These are phyloP conservation scores for Tetratostichococcus sp. DNA, from an alignment of 139 green algal genomes.

Conservation along the genomic window DNA sequence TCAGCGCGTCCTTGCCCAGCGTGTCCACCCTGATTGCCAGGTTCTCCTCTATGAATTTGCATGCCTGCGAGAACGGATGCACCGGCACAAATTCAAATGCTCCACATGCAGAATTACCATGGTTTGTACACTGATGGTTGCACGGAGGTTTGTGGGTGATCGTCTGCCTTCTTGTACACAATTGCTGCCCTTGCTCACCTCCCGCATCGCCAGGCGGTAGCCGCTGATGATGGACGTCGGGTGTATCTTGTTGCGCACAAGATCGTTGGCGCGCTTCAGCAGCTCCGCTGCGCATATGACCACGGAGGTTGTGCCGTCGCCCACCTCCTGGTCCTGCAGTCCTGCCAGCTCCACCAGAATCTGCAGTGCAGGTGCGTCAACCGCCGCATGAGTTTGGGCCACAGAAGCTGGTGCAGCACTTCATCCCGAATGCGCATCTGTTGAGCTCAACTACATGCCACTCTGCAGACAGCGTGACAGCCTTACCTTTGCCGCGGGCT, in stretches of 20 bases:
- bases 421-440: too few relatives aligned
- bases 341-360: slow-evolving; percentile 99
- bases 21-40: slow-evolving; percentile 72
- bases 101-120: too few relatives aligned
- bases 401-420: too few relatives aligned
- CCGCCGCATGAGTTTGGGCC: too few relatives aligned
- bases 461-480: neutral
- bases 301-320: slow-evolving; percentile 97
- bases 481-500: slow-evolving; percentile 95
- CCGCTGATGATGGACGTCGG: slow-evolving; percentile 97
- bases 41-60: slow-evolving; percentile 88
- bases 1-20: slow-evolving; percentile 78
- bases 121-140: too few relatives aligned
- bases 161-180: too few relatives aligned
- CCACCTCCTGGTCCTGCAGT: slow-evolving; percentile 97
- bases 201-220: slow-evolving; percentile 92
- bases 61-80: slow-evolving; percentile 42
- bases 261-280: slow-evolving; percentile 89
- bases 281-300: slow-evolving; percentile 97
- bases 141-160: too few relatives aligned
- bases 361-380: slow-evolving; percentile 43
- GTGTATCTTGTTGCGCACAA: slow-evolving; percentile 95
- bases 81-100: neutral
- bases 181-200: slow-evolving; percentile 58
- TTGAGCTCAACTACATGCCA: too few relatives aligned